Base-by-base conservation (phyloP, 108 stramenopile species). In the Mayamaea pseudoterrestris region DNA sequence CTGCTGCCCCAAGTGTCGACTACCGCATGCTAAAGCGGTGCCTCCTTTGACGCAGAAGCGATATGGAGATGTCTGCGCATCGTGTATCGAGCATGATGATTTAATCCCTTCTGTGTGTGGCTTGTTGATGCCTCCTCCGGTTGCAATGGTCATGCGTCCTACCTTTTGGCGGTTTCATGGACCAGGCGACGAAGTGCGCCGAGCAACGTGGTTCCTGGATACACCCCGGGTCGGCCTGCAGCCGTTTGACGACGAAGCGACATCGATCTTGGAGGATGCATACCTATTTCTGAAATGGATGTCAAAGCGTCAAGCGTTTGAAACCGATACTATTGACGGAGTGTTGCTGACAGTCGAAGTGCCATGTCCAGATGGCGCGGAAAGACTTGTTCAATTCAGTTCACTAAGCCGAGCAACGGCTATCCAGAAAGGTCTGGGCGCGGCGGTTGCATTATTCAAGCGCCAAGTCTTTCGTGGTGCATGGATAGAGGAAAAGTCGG, bases 131-230 rank as follows among this genome's bases (percentile, higher is more conserved):
- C 58, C 60, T 0, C 66, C 72, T 35, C 68, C 73, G 17, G 13
- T 74, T n/a, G 14, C 35, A 5, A 49, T 50, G 12, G 20, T 72
- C 5, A 68, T 64, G 57, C 58, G 73, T 2, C 80, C 80, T 2
- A 76, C 72, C 1, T 41, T 77, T 46, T 82, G 80, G 80, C 50
- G 80, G 17, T 82, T 73, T 29, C 56, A 82, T 55, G 80, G 79
- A 26, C 55, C 62, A 6, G 68, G 68, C 23, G 69, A 74, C 41
- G 63, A 69, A 28, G 65, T 82, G 4, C 58, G 73, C 17, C 50
- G 75, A 14, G 57, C 68, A 8, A 54, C 44, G 18, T 82, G 80
- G 80, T 63, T 74, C 24, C 32, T 82, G 22, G 80, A 82, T 34
- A 77, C 74, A 13, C 44, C 68, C 29, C 53, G 68, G 12, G 24